phyloP scores from a whole-genome alignment of 768 basidiomycete species.

The Ramaria sp. region DNA sequence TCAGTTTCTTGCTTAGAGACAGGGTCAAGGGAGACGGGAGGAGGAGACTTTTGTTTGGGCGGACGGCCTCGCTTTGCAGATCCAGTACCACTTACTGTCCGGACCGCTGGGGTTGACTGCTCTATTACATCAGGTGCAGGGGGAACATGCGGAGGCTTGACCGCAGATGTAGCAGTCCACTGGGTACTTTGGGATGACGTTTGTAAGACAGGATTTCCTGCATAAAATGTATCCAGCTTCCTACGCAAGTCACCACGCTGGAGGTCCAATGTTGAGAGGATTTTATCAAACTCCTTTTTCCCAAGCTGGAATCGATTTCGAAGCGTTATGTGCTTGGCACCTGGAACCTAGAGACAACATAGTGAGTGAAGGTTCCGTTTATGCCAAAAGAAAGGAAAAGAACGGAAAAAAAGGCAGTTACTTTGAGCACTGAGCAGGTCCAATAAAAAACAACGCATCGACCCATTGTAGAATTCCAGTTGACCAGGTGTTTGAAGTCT shows the following conservation, averaged over 20 bases:
- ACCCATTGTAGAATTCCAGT: conserved; percentile 6
- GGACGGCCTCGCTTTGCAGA: conserved; percentile 3
- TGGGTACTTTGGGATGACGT: background rate
- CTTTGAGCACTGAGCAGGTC: conserved; percentile 9
- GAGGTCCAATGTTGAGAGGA: background rate
- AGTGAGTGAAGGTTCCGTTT: background rate
- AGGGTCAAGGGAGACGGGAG: background rate
- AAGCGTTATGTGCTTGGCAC: conserved; percentile 8
- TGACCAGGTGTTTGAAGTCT: background rate
- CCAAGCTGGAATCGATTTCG: conserved; percentile 1
- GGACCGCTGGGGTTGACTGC: background rate
- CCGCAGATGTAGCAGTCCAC: background rate
- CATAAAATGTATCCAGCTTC: conserved; percentile 5
- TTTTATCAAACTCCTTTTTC: conserved; percentile 7
- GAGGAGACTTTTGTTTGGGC: background rate
- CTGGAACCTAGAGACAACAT: background rate
- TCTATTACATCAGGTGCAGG: background rate
- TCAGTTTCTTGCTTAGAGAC: background rate
- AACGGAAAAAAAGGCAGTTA: no score
- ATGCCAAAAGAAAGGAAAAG: background rate
- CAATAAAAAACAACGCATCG: conserved; percentile 7
- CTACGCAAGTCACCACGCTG: conserved; percentile 7
- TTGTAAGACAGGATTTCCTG: background rate
- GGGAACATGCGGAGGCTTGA: background rate
- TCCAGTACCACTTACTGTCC: background rate